Base-by-base conservation (phyloP, 1,139 yeast genomes). In the Sugiyamaella neomexicana region DNA sequence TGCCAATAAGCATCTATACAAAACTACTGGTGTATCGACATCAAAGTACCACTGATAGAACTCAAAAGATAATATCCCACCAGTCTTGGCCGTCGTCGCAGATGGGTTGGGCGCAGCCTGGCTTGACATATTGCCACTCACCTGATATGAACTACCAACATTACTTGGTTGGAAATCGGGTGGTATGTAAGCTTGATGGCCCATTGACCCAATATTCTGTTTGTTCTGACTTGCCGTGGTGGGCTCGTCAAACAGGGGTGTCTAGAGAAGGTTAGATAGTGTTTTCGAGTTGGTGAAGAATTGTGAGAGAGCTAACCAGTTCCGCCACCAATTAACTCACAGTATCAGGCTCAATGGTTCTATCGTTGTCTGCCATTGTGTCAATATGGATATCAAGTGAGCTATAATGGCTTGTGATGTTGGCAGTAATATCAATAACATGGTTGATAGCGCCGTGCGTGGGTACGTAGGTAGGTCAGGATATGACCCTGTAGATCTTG, bases 21-120 rank as follows among this genome's bases (percentile, higher is more conserved):
- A 37, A 54, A 86, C 88, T 15, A 81, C 82, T 16, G 72, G 74
- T 9, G 89, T 81, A 59, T 83, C 85, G 52, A 86, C 75, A 64
- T 85, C 86, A 66, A 85, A 86, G 67, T 72, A 83, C 58, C 75
- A 74, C 55, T 84, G 70, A 65, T 84, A 84, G 66, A 80, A 82
- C 55, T 75, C 76, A 52, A 82, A 72, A 37, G 82, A 80, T 64
- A 83, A 80, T 64, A 80, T 71, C 40, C 81, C 81, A 5, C 62
- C 62, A n/a, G 45, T 47, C n/a, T 46, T 46, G 5, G 29, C n/a
- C 6, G 27, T 13, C 8, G 29, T 13, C 8, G 29, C 47, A 15
- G 39, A 16, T 4, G 47, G 31, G 25, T 37, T 50, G 25, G 39
- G 40, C 5, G 8, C 16, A 3, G 43, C 23, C 25, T 31, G 42